Evolutionary conservation across 106 monocot genomes (phyloP), one percentile per base, ranked within the genome.

Genomic region (Dioscorea dumetorum): DNA sequence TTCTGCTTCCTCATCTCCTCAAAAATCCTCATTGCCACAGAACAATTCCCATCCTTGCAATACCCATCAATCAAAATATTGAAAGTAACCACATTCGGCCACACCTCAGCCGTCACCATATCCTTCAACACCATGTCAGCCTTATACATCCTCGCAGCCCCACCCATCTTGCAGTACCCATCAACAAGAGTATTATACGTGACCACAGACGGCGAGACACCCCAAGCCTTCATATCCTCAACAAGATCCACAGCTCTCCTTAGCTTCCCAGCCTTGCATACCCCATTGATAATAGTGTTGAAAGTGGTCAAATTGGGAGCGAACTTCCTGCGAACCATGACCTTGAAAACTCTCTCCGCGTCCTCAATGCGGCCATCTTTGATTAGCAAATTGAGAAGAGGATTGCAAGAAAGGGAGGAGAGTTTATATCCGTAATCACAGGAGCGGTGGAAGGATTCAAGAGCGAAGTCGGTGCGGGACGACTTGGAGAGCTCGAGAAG

Each of bases 1-100:
- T 71, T 79, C 48, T 79, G 78, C 71, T 62, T 68, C 72, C 81
- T 94, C 87, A 94, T 85, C 71, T 94, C 84, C 7, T 77, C 79
- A 24, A 94, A 64, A 75, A 94, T 56, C 67, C 79, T 94, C 67
- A 83, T 58, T 7, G 87, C 94, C 19, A 81, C 63, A 4, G 69
- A 56, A 32, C 56, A 22, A 22, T 87, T 93, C 33, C 72, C 81
- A 57, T 99, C 89, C 67, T 92, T 92, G 63, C 84, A 89, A 58
- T 84, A 87, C 50, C 91, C 91, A 64, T 89, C 84, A 14, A 97
- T 87, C 63, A 97, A 60, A 28, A 75, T 78, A 56, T 92, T 86
- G 58, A 82, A 97, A 57, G 92, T 89, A 51, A 92, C 76, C 41
- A 81, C 80, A 69, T 87, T 90, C 0, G 92, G 97, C 0, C 5